Base-by-base conservation (phyloP, 371 early-diverging fungal genomes). In the Cokeromyces recurvatus region DNA sequence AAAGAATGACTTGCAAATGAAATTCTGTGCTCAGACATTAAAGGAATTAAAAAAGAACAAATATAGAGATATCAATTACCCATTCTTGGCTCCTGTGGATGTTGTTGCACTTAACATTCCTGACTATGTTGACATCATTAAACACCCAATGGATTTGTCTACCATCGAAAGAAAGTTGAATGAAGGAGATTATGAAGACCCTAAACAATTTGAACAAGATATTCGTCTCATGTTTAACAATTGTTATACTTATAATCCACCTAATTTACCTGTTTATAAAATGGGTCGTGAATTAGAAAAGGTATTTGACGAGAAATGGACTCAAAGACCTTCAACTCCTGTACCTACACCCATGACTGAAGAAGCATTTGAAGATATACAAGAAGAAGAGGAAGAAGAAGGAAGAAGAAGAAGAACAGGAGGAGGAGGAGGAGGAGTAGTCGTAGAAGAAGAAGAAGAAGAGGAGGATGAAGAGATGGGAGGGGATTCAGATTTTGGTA, bases 101-200 rank as follows among this genome's bases (percentile, higher is more conserved):
- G 87, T 86, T 19, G 84, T 91, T 6, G 84, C 84, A 1, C 72
- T 98, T 21, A 85, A 86, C 48, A 93, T 99, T 46, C 99, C 99
- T 8, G 89, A 87, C 53, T 99, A 99, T 73, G 84, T 81, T 17
- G 77, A 80, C 2, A 85, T 98, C 31, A 86, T 99, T 60, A 97
- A 91, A 57, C 63, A 92, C 38, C 99, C 99, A 4, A 99, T 99
- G 99, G 99, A 99, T 64, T 44, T 98, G 19, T 78, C 87, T 14
- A 99, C 99, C 0, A 87, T 99, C 31, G 79, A 83, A 56, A 75
- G 78, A 32, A 94, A 94, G 64, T 67, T 99, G 14, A 89, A 91
- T 36, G 56, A 64, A 12, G 86, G 84, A 10, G 74, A 77, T 20
- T 98, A 98, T 63, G 51, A 64, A 0, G 71, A 66, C 7, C 75